These are phyloP conservation scores for Magnaporthiopsis poae DNA, from an alignment of 2,329 filamentous ascomycete species.

Conservation along the genomic window DNA sequence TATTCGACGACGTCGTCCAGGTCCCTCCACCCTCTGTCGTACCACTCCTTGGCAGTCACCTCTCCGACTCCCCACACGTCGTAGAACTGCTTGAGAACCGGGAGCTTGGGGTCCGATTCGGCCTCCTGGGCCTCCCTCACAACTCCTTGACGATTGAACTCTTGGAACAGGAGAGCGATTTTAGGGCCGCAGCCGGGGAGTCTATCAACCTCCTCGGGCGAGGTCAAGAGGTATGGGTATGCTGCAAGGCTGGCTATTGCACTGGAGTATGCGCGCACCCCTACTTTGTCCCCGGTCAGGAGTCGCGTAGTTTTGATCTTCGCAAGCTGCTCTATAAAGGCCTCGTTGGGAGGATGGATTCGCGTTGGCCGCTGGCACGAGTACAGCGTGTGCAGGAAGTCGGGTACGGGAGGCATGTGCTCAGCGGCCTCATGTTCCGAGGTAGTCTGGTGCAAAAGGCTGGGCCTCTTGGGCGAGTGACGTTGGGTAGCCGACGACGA, in stretches of 20 bases:
- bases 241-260: slow-evolving; percentile 75
- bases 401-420: slow-evolving; percentile 55
- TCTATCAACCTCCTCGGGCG: slow-evolving; percentile 34
- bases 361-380: slow-evolving; percentile 74
- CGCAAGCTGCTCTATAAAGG: slow-evolving; percentile 64
- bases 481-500: slow-evolving; percentile 7
- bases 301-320: slow-evolving; percentile 63
- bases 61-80: slow-evolving; percentile 88
- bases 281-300: slow-evolving; percentile 65
- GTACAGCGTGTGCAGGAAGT: slow-evolving; percentile 56
- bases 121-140: slow-evolving; percentile 51
- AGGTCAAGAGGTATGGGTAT: slow-evolving; percentile 52
- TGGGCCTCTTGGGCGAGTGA: slow-evolving; percentile 15
- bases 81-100: slow-evolving; percentile 61
- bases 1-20: slow-evolving; percentile 77
- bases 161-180: slow-evolving; percentile 65
- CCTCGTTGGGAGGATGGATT: slow-evolving; percentile 57
- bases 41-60: slow-evolving; percentile 71
- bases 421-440: slow-evolving; percentile 60
- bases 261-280: slow-evolving; percentile 76
- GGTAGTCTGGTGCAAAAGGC: slow-evolving; percentile 59
- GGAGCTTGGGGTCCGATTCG: slow-evolving; percentile 53
- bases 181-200: slow-evolving; percentile 77
- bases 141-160: slow-evolving; percentile 55
- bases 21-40: slow-evolving; percentile 68